These are phyloP conservation scores for Fusarium sp. DNA, from an alignment of 2,329 filamentous ascomycete species.

Conservation along the genomic window DNA sequence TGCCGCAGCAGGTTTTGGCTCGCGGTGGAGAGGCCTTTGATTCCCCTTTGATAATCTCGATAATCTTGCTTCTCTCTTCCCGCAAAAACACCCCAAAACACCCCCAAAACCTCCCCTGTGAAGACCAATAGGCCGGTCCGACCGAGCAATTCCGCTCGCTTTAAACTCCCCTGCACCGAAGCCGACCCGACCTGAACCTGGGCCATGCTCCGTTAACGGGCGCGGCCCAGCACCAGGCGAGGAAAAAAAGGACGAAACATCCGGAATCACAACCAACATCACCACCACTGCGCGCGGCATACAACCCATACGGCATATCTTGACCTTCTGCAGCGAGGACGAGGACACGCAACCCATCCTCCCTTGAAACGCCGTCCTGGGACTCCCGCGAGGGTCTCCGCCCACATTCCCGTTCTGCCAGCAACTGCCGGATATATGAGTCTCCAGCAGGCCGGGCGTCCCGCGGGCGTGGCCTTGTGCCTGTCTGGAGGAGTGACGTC, in stretches of 20 bases:
- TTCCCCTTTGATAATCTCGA: constrained; percentile 40
- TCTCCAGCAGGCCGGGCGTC: constrained; percentile 52
- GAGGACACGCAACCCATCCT: constrained; percentile 19
- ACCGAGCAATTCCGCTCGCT: constrained; percentile 44
- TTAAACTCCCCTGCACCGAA: constrained; percentile 21
- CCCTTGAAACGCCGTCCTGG: constrained; percentile 6
- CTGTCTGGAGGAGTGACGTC: constrained; percentile 48
- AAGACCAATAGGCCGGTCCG: constrained; percentile 24
- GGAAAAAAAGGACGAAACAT: constrained; percentile 15
- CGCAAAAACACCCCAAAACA: neutral
- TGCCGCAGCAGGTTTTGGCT: constrained; percentile 36
- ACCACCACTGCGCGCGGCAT: constrained; percentile 8
- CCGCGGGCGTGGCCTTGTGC: constrained; percentile 50
- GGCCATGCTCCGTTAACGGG: constrained; percentile 46
- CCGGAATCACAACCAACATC: constrained; percentile 25
- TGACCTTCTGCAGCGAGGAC: neutral
- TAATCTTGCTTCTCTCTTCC: constrained; percentile 23
- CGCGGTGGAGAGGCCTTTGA: constrained; percentile 31
- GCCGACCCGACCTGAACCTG: constrained; percentile 29
- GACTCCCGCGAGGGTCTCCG: constrained; percentile 8
- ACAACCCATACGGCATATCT: neutral
- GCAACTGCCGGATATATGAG: constrained; percentile 50
- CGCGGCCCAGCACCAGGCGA: constrained; percentile 10
- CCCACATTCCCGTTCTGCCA: constrained; percentile 39
- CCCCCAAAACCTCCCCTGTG: neutral